A percentile compares a stretch with the other conserved stretches of the same genome.
Conservation (phyloP, 116 monocot genomes). For the Trichopus zeylanicus region DNA sequence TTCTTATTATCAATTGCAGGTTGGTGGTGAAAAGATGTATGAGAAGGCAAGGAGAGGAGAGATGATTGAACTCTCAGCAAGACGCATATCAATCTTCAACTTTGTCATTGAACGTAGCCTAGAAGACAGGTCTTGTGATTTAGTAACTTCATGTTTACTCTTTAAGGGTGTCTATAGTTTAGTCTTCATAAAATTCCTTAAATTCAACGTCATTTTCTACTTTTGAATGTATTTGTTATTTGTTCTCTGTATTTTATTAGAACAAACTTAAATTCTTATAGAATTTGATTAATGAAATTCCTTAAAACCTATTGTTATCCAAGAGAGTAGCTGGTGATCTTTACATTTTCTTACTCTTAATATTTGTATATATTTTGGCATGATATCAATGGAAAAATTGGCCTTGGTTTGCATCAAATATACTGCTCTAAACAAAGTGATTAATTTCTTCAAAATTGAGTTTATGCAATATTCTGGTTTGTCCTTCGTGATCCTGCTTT, state of each 20-base stretch:
- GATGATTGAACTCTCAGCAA: slow-evolving; percentile 81
- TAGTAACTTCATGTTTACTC: neutral
- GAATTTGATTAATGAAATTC: neutral
- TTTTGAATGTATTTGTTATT: too few species aligned
- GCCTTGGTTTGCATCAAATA: too few species aligned
- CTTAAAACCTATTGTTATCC: neutral
- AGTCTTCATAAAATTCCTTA: neutral
- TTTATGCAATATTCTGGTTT: too few species aligned
- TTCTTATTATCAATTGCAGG: slow-evolving; percentile 24
- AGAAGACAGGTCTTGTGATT: slow-evolving; percentile 64
- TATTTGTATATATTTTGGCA: too few species aligned
- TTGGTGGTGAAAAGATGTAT: slow-evolving; percentile 92
- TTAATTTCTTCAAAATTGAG: too few species aligned
- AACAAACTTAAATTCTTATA: neutral
- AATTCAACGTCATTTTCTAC: too few species aligned
- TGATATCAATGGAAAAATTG: too few species aligned
- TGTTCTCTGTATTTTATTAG: neutral
- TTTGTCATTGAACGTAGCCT: slow-evolving; percentile 93
- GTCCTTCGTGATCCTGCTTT: too few species aligned
- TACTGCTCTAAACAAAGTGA: too few species aligned
- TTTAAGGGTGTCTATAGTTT: neutral
- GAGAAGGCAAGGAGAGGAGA: slow-evolving; percentile 97
- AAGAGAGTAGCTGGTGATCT: too few species aligned
- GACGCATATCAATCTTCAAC: slow-evolving; percentile 80
- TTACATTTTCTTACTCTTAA: too few species aligned